phyloP scores from a whole-genome alignment of 192 early-diverging fungal species.

The Coemansia sp. region DNA sequence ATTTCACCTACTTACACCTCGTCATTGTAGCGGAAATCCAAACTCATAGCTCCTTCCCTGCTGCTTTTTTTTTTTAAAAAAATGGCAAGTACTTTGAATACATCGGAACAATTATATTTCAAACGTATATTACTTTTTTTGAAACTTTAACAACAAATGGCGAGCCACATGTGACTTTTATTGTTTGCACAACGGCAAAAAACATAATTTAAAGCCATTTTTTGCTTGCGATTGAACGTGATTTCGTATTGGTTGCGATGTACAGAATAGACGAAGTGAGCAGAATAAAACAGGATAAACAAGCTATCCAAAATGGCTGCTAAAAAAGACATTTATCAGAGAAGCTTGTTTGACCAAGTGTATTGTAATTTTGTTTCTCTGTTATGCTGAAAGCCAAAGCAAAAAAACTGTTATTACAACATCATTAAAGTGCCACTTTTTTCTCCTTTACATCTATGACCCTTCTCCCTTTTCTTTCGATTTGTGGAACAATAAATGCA shows the following conservation, averaged over 20 bases:
- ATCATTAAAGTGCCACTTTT: no score
- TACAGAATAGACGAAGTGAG: no score
- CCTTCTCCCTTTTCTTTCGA: no score
- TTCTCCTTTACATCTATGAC: no score
- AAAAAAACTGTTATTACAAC: background rate
- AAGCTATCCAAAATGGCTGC: no score
- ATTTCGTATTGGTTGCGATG: no score
- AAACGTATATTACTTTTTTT: background rate
- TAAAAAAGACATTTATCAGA: no score
- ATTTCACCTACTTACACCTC: background rate
- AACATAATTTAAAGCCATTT: background rate
- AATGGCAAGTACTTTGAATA: background rate
- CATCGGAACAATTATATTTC: background rate
- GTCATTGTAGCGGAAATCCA: background rate
- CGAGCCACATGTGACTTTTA: background rate
- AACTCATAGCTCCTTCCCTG: background rate
- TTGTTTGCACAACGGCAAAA: background rate
- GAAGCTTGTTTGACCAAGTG: no score
- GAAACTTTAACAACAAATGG: no score
- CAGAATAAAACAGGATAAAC: no score
- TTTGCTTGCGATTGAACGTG: no score
- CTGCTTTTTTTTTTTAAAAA: background rate
- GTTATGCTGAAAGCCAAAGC: background rate
- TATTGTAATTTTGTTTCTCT: background rate
- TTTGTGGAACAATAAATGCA: no score